Conservation (phyloP, 2,329 filamentous ascomycete species). For the Sordariomycetes sp. region DNA sequence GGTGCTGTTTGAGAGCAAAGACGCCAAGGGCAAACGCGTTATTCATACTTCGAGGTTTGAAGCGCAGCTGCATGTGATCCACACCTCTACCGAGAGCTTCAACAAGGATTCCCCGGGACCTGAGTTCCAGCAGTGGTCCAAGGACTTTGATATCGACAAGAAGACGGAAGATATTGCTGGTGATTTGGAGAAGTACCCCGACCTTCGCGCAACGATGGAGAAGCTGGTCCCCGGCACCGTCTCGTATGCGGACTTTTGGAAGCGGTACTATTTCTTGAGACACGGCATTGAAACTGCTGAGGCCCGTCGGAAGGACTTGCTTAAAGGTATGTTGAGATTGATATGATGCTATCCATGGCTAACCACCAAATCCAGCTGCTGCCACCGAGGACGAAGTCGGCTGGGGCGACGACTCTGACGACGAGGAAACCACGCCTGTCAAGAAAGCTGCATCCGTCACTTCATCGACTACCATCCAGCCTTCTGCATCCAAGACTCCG, state of each 20-base stretch:
- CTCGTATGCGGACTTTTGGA: constrained; percentile 88
- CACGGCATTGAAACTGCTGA: constrained; percentile 92
- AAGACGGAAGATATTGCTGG: constrained; percentile 77
- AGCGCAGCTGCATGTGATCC: constrained; percentile 90
- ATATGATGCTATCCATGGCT: constrained; percentile 5
- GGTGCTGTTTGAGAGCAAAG: constrained; percentile 89
- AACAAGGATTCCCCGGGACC: constrained; percentile 67
- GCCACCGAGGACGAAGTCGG: constrained; percentile 62
- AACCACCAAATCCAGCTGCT: constrained; percentile 38
- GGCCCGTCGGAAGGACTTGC: constrained; percentile 73
- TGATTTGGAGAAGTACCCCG: constrained; percentile 79
- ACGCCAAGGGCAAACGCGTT: constrained; percentile 79
- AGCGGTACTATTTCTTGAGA: constrained; percentile 87
- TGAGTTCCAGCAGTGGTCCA: constrained; percentile 66
- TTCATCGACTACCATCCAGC: constrained; percentile 54
- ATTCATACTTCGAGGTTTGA: constrained; percentile 94
- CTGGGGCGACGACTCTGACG: constrained; percentile 61
- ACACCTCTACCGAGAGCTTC: constrained; percentile 76
- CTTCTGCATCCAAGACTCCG: constrained; percentile 24
- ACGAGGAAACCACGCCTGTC: constrained; percentile 8
- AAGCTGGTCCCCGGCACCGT: constrained; percentile 87
- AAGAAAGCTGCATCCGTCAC: constrained; percentile 39
- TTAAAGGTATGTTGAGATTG: constrained; percentile 61
- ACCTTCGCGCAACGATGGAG: constrained; percentile 85
- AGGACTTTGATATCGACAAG: constrained; percentile 67